Percentiles rank a stretch among this genome's conserved stretches.
Conservation (phyloP, 495 filamentous ascomycete species). For the Poronia punctata region DNA sequence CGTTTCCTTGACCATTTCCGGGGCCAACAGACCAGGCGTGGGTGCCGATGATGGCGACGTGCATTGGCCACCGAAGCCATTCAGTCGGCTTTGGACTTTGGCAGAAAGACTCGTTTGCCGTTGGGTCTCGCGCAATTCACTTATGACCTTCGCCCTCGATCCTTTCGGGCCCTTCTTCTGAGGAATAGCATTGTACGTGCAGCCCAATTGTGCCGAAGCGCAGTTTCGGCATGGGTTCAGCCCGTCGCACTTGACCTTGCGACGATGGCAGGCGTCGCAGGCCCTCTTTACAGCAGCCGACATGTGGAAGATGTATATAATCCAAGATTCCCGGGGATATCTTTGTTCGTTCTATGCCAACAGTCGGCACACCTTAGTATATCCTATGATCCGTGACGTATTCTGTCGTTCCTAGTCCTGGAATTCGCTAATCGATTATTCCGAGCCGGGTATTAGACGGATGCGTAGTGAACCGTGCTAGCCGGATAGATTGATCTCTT, state of each 20-base stretch:
- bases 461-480: slow-evolving; percentile 20
- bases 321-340: too few relatives aligned
- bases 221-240: slow-evolving; percentile 68
- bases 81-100: slow-evolving; percentile 40
- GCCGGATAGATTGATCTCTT: slow-evolving; percentile 19
- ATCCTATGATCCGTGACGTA: too few relatives aligned
- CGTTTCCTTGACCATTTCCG: slow-evolving; percentile 59
- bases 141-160: slow-evolving; percentile 74
- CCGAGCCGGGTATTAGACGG: slow-evolving; percentile 9
- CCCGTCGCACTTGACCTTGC: slow-evolving; percentile 75
- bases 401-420: slow-evolving; percentile 13
- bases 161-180: slow-evolving; percentile 86
- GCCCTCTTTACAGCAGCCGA: slow-evolving; percentile 57
- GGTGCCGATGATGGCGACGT: slow-evolving; percentile 39
- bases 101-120: slow-evolving; percentile 50
- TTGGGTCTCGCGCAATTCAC: slow-evolving; percentile 62
- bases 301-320: slow-evolving; percentile 25
- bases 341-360: too few relatives aligned
- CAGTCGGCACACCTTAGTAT: too few relatives aligned
- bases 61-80: slow-evolving; percentile 35
- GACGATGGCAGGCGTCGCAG: slow-evolving; percentile 76
- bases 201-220: slow-evolving; percentile 56
- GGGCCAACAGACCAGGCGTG: slow-evolving; percentile 51
- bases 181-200: slow-evolving; percentile 76
- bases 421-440: slow-evolving; percentile 13